phyloP scores from a whole-genome alignment of 2,329 filamentous ascomycete species.

The Neofusicoccum laricinum region DNA sequence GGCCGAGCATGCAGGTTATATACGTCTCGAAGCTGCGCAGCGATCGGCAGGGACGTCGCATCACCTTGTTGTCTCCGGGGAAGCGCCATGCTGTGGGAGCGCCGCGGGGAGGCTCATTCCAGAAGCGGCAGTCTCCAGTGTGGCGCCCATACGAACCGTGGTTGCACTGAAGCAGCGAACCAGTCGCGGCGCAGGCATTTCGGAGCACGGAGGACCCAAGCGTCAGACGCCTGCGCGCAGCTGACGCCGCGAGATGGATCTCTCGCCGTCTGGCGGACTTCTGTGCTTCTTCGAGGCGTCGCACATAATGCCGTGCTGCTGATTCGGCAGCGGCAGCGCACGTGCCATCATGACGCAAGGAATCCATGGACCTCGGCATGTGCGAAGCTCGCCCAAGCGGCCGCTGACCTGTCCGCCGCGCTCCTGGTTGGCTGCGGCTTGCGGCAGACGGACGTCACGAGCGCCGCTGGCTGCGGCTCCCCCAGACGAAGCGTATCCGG shows the following conservation, averaged over 20 bases:
- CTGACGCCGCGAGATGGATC: background rate
- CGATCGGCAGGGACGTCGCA: background rate
- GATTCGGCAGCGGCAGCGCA: background rate
- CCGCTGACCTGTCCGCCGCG: background rate
- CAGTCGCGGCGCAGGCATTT: background rate
- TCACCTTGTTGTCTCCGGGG: background rate
- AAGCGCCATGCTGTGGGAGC: background rate
- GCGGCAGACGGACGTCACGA: background rate
- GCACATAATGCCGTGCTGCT: slow-evolving; percentile 7
- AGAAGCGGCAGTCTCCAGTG: background rate
- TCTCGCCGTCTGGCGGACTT: too few species aligned
- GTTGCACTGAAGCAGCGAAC: background rate
- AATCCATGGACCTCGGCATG: slow-evolving; percentile 4
- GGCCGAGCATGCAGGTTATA: background rate
- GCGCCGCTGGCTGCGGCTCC: slow-evolving; percentile 8
- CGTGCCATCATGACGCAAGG: slow-evolving; percentile 6
- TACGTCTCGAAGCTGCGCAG: background rate
- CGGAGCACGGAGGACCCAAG: background rate
- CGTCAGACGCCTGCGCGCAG: background rate
- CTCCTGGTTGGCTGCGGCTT: background rate
- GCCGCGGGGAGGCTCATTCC: background rate
- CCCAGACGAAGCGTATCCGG: slow-evolving; percentile 14
- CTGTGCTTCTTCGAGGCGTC: background rate
- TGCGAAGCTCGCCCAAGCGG: background rate
- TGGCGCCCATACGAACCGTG: background rate